A percentile compares a stretch with the other conserved stretches of the same genome.
Evolutionary conservation across 805 yeast species (phyloP).

Genomic region (Hanseniaspora occidentalis): DNA sequence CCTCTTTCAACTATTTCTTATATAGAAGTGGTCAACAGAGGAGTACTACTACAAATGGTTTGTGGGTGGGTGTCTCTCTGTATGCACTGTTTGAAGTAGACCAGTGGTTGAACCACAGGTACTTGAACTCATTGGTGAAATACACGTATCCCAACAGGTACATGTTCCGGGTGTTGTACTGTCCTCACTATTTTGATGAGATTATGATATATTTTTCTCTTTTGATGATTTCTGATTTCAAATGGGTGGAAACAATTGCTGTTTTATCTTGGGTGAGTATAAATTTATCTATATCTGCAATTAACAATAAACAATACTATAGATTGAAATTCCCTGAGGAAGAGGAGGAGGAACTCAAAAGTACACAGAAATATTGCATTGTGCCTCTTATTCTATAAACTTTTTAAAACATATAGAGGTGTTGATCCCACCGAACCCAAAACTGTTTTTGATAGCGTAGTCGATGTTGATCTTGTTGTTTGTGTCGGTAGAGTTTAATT

Average conservation of each 20-base stretch:
- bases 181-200: conserved; percentile 67
- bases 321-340: background rate
- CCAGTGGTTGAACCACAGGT: conserved; percentile 32
- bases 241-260: background rate
- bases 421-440: conserved; percentile 97
- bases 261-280: conserved; percentile 3
- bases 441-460: conserved; percentile 73
- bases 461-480: conserved; percentile 31
- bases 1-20: conserved; percentile 31
- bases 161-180: conserved; percentile 36
- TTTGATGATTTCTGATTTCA: conserved; percentile 1
- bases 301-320: conserved; percentile 3
- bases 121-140: conserved; percentile 37
- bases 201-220: conserved; percentile 33
- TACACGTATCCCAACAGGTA: conserved; percentile 44
- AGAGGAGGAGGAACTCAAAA: background rate
- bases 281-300: conserved; percentile 3
- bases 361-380: conserved; percentile 1
- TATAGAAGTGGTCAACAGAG: conserved; percentile 7
- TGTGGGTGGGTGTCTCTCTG: conserved; percentile 13
- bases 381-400: conserved; percentile 7
- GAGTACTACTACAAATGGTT: conserved; percentile 2
- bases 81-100: conserved; percentile 18
- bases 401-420: conserved; percentile 51
- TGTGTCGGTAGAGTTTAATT: no score